phyloP scores from a whole-genome alignment of 441 rosid genomes.

The Arabidopsis lyrata region DNA sequence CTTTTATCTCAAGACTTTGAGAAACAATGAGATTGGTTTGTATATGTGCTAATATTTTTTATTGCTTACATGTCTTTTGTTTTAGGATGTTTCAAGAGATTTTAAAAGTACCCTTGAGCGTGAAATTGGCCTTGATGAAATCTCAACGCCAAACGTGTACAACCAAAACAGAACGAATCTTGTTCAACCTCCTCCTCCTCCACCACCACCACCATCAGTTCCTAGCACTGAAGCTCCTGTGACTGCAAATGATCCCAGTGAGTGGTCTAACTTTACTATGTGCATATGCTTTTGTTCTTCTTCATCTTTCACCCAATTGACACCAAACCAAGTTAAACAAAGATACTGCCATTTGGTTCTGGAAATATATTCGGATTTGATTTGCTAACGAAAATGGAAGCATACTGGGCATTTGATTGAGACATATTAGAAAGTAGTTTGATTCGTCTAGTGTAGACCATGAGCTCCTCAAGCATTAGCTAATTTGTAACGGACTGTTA shows the following conservation, averaged over 20 bases:
- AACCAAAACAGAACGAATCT: constrained; percentile 49
- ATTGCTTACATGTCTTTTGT: constrained; percentile 20
- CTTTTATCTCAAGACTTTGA: background rate
- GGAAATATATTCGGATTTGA: background rate
- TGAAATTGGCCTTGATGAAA: constrained; percentile 91
- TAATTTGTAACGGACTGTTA: background rate
- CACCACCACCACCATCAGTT: constrained; percentile 53
- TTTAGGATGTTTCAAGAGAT: constrained; percentile 91
- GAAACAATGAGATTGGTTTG: background rate
- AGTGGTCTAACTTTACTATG: constrained; percentile 45
- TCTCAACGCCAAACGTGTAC: constrained; percentile 53
- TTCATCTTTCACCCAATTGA: background rate
- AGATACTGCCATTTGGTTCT: background rate
- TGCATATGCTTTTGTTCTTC: background rate
- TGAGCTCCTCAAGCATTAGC: background rate
- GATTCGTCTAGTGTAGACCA: background rate
- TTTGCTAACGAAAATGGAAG: background rate
- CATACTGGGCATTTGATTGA: background rate
- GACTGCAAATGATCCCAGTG: constrained; percentile 58
- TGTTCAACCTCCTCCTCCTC: constrained; percentile 48
- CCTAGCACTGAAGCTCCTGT: constrained; percentile 51
- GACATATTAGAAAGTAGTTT: background rate
- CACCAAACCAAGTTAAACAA: background rate
- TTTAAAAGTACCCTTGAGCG: constrained; percentile 93
- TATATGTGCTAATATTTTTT: background rate